phyloP scores from a whole-genome alignment of 371 early-diverging fungal genomes.

The Globomyces sp. region DNA sequence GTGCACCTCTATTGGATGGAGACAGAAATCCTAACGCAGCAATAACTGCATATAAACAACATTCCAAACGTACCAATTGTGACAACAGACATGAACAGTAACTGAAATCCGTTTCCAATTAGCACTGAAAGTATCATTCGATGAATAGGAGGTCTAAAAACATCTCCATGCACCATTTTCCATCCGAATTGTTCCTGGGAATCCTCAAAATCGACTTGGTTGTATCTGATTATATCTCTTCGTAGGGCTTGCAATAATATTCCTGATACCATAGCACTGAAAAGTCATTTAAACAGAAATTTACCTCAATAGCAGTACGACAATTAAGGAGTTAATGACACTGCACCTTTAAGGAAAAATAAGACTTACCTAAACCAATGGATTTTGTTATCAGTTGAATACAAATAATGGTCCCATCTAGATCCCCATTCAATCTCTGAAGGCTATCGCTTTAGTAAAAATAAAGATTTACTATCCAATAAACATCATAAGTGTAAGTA shows the following conservation, averaged over 20 bases:
- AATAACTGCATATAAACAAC: constrained; percentile 52
- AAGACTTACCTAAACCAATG: constrained; percentile 55
- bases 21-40: constrained; percentile 92
- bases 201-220: constrained; percentile 67
- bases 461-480: constrained; percentile 48
- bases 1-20: constrained; percentile 88
- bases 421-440: constrained; percentile 76
- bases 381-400: constrained; percentile 68
- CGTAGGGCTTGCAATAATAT: constrained; percentile 75
- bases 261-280: constrained; percentile 77
- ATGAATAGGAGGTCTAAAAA: constrained; percentile 82
- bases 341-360: constrained; percentile 63
- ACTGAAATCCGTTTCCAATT: constrained; percentile 83
- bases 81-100: constrained; percentile 69
- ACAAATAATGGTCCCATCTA: constrained; percentile 87
- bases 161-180: constrained; percentile 89
- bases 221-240: constrained; percentile 82
- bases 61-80: constrained; percentile 28
- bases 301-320: constrained; percentile 54
- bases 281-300: constrained; percentile 33
- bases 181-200: constrained; percentile 83
- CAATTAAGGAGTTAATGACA: constrained; percentile 83
- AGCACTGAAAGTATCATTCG: constrained; percentile 77
- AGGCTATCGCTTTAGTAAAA: background rate
- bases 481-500: constrained; percentile 76